A percentile compares a stretch with the other conserved stretches of the same genome.
These are phyloP conservation scores for Crotalaria pallida DNA, from an alignment of 306 rosid species.

Conservation along the genomic window DNA sequence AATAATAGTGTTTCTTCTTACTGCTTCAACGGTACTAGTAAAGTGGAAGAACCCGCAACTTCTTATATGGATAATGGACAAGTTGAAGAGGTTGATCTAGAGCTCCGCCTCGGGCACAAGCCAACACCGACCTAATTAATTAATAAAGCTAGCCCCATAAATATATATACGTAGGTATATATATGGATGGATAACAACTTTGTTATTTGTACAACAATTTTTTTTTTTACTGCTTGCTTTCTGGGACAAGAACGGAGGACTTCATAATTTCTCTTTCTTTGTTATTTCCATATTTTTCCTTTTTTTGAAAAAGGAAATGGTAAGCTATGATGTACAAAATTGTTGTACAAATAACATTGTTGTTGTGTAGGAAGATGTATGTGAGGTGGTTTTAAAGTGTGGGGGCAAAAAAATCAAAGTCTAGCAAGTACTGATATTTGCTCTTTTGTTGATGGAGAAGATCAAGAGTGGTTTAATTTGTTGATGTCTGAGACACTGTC, in stretches of 20 bases:
- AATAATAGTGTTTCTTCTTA: conserved; percentile 1
- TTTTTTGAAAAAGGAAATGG: no score
- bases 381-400: not conserved
- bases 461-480: not conserved
- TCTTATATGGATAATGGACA: conserved; percentile 18
- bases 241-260: no score
- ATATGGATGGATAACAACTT: no score
- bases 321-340: no score
- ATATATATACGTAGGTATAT: no score
- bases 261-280: no score
- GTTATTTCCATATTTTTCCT: no score
- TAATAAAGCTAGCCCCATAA: conserved; percentile 20
- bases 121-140: conserved; percentile 43
- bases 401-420: not conserved
- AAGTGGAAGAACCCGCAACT: conserved; percentile 24
- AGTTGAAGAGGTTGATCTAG: conserved; percentile 78
- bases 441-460: conserved; percentile 22
- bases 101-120: conserved; percentile 76
- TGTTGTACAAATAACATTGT: no score
- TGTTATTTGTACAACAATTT: no score
- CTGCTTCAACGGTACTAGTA: not conserved
- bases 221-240: no score
- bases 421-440: not conserved
- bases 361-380: not conserved
- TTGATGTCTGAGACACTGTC: conserved; percentile 22